Evolutionary conservation across 768 basidiomycete genomes (phyloP).

Genomic region (Auricularia sp.): DNA sequence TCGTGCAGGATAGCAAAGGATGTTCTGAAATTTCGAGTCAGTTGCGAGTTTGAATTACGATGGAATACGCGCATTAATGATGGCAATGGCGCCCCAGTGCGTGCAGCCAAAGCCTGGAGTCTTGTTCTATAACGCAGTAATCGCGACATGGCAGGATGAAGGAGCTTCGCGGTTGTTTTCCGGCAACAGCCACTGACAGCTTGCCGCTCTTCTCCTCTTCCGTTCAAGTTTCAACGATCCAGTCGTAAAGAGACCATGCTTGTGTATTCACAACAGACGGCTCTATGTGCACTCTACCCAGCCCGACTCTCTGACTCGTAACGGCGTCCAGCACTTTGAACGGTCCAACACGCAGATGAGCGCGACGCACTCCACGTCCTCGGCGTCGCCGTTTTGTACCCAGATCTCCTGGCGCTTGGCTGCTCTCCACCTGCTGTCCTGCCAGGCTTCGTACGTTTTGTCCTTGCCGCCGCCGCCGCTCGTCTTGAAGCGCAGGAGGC

Average conservation of each 20-base stretch:
- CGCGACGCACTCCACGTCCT: not conserved
- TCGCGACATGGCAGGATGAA: not conserved
- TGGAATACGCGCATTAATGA: constrained; percentile 37
- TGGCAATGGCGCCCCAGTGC: constrained; percentile 65
- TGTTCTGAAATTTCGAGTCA: constrained; percentile 14
- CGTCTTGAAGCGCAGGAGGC: not conserved
- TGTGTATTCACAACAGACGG: no score
- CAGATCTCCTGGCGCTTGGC: not conserved
- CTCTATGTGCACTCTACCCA: not conserved
- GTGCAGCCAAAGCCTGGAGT: constrained; percentile 48
- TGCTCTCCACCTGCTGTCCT: not conserved
- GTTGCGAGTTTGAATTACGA: not conserved
- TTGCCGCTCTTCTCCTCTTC: no score
- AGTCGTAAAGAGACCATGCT: no score
- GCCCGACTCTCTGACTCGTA: not conserved
- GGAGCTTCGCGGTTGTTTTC: no score
- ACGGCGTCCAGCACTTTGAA: not conserved
- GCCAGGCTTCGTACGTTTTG: not conserved
- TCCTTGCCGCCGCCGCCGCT: not conserved
- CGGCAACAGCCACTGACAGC: no score
- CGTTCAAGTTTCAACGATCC: no score
- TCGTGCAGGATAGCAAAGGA: constrained; percentile 85
- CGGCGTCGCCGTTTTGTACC: not conserved
- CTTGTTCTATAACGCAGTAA: constrained; percentile 36
- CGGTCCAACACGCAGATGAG: not conserved